Base-by-base conservation (phyloP, 148 eudicot genomes). In the Cornus florida region DNA sequence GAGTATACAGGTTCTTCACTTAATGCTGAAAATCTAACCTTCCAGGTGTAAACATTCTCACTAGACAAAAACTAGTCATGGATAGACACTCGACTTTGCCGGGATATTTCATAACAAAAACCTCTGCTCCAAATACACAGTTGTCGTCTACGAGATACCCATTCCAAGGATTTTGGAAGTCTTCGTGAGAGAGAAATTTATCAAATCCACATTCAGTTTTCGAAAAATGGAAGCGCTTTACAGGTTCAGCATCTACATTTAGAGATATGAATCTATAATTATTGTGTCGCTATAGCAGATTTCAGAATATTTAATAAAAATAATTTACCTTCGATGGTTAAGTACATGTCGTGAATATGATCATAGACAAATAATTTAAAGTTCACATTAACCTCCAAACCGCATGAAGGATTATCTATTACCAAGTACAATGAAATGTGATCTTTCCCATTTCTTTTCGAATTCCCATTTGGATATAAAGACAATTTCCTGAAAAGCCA, bases 381-480 rank as follows among this genome's bases (percentile, higher is more conserved):
- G 7, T 35, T 7, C 17, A 65, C 70, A 41, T 65, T 64, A 6
- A 75, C 70, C n/a, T 75, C 78, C 70, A 70, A 75, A 23, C 20
- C 78, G 5, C 20, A 56, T 41, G 78, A 70, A 41, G n/a, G 67
- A 16, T 23, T 10, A n/a, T 38, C 32, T n/a, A 53, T 75, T 20
- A 12, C 70, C 38, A 75, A 65, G 70, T 75, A 65, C 7, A 75
- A 31, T 5, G 78, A 75, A 12, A 75, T 65, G 20, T 64, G 32
- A 11, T 28, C 70, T 5, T 43, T 43, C 8, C 48, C 48, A 43
- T 6, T 43, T 43, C 8, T 43, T 43, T 43, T 43, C 9, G 4
- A 0, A 43, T 67, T 75, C 41, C 78, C 78, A 13, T 75, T 75
- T 23, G 78, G 70, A 56, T 75, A 75, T 10, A 75, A 48, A 62